Base-by-base conservation (phyloP, 768 basidiomycete species). In the Gymnopilus dilepis region DNA sequence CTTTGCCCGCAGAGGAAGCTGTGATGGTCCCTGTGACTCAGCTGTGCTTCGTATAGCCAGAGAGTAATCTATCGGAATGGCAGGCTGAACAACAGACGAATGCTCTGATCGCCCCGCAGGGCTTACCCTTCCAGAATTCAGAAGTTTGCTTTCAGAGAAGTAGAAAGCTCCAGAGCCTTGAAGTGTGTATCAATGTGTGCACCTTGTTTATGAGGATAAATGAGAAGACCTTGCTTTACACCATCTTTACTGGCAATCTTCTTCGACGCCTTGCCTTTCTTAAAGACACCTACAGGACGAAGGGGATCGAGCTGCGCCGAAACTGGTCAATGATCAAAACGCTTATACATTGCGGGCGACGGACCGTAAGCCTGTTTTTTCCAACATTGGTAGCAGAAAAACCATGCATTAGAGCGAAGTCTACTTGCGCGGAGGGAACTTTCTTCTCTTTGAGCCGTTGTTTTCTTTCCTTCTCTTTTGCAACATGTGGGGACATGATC, bases 371-470 rank as follows among this genome's bases (percentile, higher is more conserved):
- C 40, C 89, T 81, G 58, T 83, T 80, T 55, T 80, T 83, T 13
- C 87, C 85, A 2, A 91, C 79, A 63, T 87, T 89, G 5, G 80
- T 82, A 0, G 89, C 84, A 15, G 80, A 73, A 68, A 90, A 88
- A 0, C 86, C 87, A 62, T 89, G 86, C 85, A 91, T 86, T 26
- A 91, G 76, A 0, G 88, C 87, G 33, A 89, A 76, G 4, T 82
- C 85, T 1, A 82, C 73, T 8, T 82, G 77, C 9, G 78, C 58
- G 45, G 15, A 7, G 13, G 28, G 47, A n/a, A 8, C 22, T n/a
- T 50, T 50, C 47, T 26, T 47, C 74, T 81, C n/a, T 72, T 74
- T 41, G 52, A 3, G 8, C 19, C n/a, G 60, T 50, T 55, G 53
- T 59, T 58, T 61, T 19, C 61, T 57, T 38, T 58, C 17, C 24